Evolutionary conservation across 371 early-diverging fungal species (phyloP), one percentile per base, ranked within the genome.

Genomic region (Saksenaea vasiformis): DNA sequence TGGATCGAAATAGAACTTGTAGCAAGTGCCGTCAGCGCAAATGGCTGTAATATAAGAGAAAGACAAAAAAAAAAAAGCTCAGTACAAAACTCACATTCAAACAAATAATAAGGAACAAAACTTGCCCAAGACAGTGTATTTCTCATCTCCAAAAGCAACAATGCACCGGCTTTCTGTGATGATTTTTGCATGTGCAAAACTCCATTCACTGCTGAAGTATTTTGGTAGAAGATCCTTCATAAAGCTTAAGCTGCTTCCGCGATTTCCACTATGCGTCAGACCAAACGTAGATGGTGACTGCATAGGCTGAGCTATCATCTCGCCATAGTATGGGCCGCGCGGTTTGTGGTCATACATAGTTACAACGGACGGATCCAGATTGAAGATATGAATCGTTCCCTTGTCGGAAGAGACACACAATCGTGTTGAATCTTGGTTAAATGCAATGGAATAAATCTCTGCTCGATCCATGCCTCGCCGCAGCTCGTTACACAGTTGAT

Each of bases 131-230:
- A 94, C 78, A 35, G 89, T 86, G 69, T 92, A 86, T 65, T 85
- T 87, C 68, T 83, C 84, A 44, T 81, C 82, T 17, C 87, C 91
- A 82, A 97, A 95, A 9, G 90, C 92, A 56, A 89, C 90, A 8
- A 93, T 83, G 67, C 91, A 94, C 59, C 90, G 85, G 60, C 86
- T 85, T 64, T 94, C 94, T 3, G 85, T 85, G 15, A 90, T 86
- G 10, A 96, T 81, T 56, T 89, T 84, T 59, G 90, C 94, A 65
- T 94, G 90, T 3, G 95, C 95, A 85, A 96, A 97, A 10, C 91
- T 90, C 95, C 96, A 95, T 65, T 94, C 94, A 14, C 93, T 93
- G 17, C 93, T 90, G 79, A 97, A 95, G 70, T 97, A 96, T 69
- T 94, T 94, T 19, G 95, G 96, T 62, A 97, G 70, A 14, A 94